A percentile compares a stretch with the other conserved stretches of the same genome.
Conservation (phyloP, 1,139 yeast species). For the Diutina sp. region DNA sequence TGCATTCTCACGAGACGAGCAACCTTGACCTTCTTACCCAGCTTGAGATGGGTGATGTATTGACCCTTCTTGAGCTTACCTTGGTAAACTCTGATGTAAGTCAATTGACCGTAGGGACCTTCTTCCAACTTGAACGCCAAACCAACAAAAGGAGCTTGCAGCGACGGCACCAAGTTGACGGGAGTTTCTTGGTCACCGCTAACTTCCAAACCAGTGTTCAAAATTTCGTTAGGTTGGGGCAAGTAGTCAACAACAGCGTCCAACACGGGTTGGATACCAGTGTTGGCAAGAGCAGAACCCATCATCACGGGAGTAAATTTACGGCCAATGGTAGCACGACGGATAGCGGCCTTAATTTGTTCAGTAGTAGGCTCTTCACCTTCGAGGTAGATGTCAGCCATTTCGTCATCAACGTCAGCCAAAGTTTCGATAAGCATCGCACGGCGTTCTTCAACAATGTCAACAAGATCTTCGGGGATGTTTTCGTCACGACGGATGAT, state of each 20-base stretch:
- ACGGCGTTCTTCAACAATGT: conserved; percentile 30
- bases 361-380: conserved; percentile 78
- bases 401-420: conserved; percentile 96
- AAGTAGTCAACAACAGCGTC: conserved; percentile 94
- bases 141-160: conserved; percentile 78
- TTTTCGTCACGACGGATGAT: conserved; percentile 40
- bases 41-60: conserved; percentile 77
- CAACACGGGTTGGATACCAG: conserved; percentile 87
- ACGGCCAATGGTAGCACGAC: conserved; percentile 94
- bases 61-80: conserved; percentile 88
- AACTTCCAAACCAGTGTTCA: conserved; percentile 80
- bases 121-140: conserved; percentile 96
- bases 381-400: conserved; percentile 84
- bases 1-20: conserved; percentile 98
- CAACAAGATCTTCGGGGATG: conserved; percentile 44
- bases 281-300: conserved; percentile 97
- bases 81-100: conserved; percentile 93
- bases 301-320: conserved; percentile 95
- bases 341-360: conserved; percentile 78
- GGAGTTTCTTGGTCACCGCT: conserved; percentile 52
- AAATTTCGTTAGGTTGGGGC: conserved; percentile 88
- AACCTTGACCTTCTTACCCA: conserved; percentile 89
- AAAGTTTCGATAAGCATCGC: conserved; percentile 76
- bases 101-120: conserved; percentile 94
- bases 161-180: conserved; percentile 63